phyloP scores from a whole-genome alignment of 1,139 yeast genomes.

The Zygosaccharomyces sapae region DNA sequence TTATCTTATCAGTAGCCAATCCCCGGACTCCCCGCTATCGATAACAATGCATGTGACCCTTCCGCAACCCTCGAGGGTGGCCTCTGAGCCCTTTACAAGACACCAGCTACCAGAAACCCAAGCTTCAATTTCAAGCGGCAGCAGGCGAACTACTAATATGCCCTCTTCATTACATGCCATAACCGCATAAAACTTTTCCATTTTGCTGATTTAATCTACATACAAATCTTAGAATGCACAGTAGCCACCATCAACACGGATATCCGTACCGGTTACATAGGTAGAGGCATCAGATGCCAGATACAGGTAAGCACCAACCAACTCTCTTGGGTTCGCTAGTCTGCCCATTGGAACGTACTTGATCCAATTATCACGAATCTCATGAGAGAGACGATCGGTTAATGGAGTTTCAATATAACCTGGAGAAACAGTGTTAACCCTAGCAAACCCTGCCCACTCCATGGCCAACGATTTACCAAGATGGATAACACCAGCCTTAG shows the following conservation, averaged over 20 bases:
- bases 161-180: too few relatives aligned
- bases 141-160: too few relatives aligned
- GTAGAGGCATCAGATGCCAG: conserved; percentile 84
- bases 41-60: too few relatives aligned
- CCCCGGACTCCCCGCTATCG: too few relatives aligned
- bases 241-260: conserved; percentile 86
- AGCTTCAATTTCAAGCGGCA: too few relatives aligned
- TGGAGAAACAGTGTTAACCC: conserved; percentile 82
- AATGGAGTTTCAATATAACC: conserved; percentile 79
- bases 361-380: conserved; percentile 60
- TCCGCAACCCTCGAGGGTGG: too few relatives aligned
- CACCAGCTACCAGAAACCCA: too few relatives aligned
- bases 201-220: too few relatives aligned
- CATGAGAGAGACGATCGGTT: conserved; percentile 54
- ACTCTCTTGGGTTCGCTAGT: conserved; percentile 71
- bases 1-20: too few relatives aligned
- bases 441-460: conserved; percentile 86
- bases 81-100: too few relatives aligned
- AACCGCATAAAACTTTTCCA: not conserved
- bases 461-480: conserved; percentile 77
- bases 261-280: conserved; percentile 78
- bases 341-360: conserved; percentile 76
- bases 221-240: conserved; percentile 17
- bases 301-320: conserved; percentile 83
- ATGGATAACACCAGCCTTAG: conserved; percentile 83